Conservation (phyloP, 208 protist species). For the Leishmania aethiopica region DNA sequence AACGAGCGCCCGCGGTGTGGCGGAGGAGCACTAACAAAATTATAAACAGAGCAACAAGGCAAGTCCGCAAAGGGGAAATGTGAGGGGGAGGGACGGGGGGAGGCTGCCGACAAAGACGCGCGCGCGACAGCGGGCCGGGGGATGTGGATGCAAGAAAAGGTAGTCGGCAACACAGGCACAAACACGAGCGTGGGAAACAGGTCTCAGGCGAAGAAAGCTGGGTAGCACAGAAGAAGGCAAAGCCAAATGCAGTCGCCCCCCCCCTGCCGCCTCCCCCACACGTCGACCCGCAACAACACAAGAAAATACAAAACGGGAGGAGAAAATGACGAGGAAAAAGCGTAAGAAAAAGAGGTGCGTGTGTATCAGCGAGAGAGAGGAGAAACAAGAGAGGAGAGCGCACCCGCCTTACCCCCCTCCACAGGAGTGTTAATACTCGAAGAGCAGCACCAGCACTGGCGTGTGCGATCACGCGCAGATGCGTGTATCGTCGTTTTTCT, state of each 20-base stretch:
- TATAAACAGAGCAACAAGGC: not conserved
- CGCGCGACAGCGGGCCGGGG: not conserved
- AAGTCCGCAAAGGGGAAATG: slow-evolving; percentile 16
- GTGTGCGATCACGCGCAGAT: not conserved
- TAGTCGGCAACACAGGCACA: not conserved
- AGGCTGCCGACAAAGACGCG: not conserved
- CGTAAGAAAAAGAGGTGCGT: not conserved
- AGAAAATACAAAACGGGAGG: not conserved
- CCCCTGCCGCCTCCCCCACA: not conserved
- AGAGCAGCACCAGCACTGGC: not conserved
- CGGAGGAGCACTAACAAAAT: not conserved
- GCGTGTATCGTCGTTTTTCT: not conserved
- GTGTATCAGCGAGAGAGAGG: not conserved
- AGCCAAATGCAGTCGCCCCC: not conserved
- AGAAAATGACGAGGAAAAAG: not conserved
- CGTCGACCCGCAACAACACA: not conserved
- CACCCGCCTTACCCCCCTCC: not conserved
- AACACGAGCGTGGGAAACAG: not conserved
- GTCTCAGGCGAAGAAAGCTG: not conserved
- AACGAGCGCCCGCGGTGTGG: not conserved
- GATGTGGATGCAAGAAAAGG: not conserved
- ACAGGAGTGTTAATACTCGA: not conserved
- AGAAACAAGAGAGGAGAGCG: not conserved
- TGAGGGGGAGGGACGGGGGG: not conserved
- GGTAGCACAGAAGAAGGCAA: not conserved